Base-by-base conservation (phyloP, 2,329 filamentous ascomycete genomes). In the Calcarisporium arbuscula region DNA sequence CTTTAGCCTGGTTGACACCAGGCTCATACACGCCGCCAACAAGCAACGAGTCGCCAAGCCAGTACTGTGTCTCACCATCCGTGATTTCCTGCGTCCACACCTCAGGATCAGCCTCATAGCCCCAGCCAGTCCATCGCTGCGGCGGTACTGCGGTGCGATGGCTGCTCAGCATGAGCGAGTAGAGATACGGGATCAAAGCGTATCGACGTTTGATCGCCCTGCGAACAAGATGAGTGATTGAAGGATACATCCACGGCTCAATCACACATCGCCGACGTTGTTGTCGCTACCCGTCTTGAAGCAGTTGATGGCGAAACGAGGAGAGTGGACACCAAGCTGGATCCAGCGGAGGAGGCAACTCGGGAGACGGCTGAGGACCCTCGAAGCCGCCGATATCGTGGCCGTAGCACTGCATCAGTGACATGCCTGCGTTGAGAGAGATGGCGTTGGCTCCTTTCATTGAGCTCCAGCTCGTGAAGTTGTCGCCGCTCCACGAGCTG, bases 361-460 rank as follows among this genome's bases (percentile, higher is more conserved):
- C 82, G 0, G 82, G 79, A 0, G 72, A 72, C 0, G 82, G 82
- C 48, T 85, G 81, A 0, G 80, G 80, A 19, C 80, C 81, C 60
- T 85, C 81, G 47, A 86, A 86, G 0, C 82, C 82, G 28, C 82
- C 82, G 41, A 86, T 85, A 38, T 86, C 82, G 47, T 85, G 81
- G 10, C 82, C 82, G 44, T 80, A 82, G 48, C 74, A 82, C 49
- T 81, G 80, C 45, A 86, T 64, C 2, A 85, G 62, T 31, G 74
- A 82, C 43, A 85, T 70, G 0, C 80, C 80, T 0, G 81, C 80
- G 28, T 74, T 84, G 4, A 86, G 59, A 0, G 80, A 80, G 6
- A 86, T 52, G 0, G 81, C 76, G 42, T 85, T 86, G 2, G 79
- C 74, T 1, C 81, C 82, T 44, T 76, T 78, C 80, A 86, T 84